Conservation (phyloP, 306 rosid species). For the Datisca glomerata region DNA sequence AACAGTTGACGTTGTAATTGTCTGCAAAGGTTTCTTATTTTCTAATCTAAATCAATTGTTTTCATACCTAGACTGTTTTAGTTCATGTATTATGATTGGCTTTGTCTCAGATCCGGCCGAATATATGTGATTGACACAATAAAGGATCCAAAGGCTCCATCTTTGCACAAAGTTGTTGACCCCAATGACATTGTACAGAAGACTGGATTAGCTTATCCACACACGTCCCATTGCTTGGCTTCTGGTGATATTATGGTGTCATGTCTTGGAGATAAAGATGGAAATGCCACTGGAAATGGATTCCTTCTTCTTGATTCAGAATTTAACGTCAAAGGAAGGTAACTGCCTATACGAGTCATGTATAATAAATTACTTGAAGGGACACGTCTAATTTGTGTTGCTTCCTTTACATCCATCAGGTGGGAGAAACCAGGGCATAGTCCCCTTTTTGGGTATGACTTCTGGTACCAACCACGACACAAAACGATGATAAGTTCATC, state of each 20-base stretch:
- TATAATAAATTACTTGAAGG: neutral
- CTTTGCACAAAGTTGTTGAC: constrained; percentile 75
- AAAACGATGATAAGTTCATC: constrained; percentile 91
- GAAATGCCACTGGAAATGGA: constrained; percentile 79
- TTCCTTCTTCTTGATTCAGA: constrained; percentile 95
- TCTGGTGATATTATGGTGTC: constrained; percentile 91
- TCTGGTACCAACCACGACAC: constrained; percentile 93
- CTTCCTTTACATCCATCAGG: constrained; percentile 24
- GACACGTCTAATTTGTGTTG: neutral
- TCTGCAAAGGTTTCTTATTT: too few species aligned
- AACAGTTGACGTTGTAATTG: too few species aligned
- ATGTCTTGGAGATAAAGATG: constrained; percentile 82
- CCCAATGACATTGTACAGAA: constrained; percentile 45
- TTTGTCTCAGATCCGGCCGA: constrained; percentile 67
- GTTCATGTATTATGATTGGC: constrained; percentile 6
- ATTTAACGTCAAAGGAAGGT: constrained; percentile 96
- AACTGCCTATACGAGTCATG: constrained; percentile 4
- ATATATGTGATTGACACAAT: constrained; percentile 68
- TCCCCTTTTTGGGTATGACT: constrained; percentile 89
- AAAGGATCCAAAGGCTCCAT: constrained; percentile 67
- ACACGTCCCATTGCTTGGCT: constrained; percentile 95
- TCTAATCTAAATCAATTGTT: too few species aligned
- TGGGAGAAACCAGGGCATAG: constrained; percentile 96
- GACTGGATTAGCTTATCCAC: constrained; percentile 92
- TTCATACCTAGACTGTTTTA: neutral